Evolutionary conservation across 2,329 filamentous ascomycete species (phyloP).

Genomic region (Trichoderma sp.): DNA sequence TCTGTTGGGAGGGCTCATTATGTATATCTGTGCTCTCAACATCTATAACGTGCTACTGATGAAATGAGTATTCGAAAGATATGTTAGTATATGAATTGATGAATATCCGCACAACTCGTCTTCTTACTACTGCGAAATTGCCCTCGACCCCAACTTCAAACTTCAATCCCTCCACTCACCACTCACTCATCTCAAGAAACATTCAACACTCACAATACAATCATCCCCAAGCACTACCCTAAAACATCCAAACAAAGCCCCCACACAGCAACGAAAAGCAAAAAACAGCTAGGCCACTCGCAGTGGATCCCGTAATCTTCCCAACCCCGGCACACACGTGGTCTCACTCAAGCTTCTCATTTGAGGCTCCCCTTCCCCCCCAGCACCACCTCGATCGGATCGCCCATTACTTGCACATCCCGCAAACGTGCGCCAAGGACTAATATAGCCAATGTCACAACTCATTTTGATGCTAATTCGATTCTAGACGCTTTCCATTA

Average conservation of each 20-base stretch:
- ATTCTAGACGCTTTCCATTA: conserved; percentile 1
- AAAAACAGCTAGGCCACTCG: not conserved
- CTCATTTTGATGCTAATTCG: not conserved
- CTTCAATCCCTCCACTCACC: not conserved
- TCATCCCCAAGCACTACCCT: not conserved
- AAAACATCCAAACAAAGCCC: not conserved
- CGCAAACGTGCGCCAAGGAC: not conserved
- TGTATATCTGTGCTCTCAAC: not conserved
- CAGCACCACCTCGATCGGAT: not conserved
- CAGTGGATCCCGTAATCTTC: conserved; percentile 7
- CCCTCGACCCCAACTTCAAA: not conserved
- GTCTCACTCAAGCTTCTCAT: not conserved
- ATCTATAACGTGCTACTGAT: too few species aligned
- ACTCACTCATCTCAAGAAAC: not conserved
- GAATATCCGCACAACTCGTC: not conserved
- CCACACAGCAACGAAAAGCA: not conserved
- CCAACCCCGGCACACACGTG: conserved; percentile 7
- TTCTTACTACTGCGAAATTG: not conserved
- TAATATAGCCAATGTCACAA: not conserved
- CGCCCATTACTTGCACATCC: not conserved
- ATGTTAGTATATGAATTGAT: not conserved
- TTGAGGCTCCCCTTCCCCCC: not conserved
- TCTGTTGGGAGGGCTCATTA: too few species aligned
- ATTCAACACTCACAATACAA: not conserved
- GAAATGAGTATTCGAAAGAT: not conserved